These are phyloP conservation scores for Stipa capillata DNA, from an alignment of 176 grass and related monocot species.

Conservation along the genomic window DNA sequence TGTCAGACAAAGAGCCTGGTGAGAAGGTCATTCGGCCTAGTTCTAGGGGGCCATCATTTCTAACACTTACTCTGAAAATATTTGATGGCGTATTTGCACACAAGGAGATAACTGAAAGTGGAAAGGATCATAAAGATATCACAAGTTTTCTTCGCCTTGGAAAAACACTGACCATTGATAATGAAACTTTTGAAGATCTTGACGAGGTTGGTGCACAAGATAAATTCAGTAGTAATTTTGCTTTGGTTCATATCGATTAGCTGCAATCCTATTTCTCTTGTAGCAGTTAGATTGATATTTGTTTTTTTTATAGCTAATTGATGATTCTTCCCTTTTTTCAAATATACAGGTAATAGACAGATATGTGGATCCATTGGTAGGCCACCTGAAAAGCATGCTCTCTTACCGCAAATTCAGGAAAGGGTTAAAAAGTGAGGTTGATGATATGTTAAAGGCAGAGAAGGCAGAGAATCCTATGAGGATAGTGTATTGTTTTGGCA, in stretches of 20 bases:
- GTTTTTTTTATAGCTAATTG: background rate
- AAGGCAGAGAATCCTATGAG: constrained; percentile 75
- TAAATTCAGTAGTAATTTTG: background rate
- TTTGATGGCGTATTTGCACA: constrained; percentile 82
- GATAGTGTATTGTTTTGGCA: constrained; percentile 82
- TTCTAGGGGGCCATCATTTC: constrained; percentile 71
- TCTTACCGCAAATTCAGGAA: constrained; percentile 85
- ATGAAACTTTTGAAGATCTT: constrained; percentile 90
- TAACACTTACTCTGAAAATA: constrained; percentile 86
- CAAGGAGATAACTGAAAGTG: constrained; percentile 83
- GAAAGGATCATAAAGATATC: constrained; percentile 85
- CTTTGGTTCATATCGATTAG: background rate
- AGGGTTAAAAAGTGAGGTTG: constrained; percentile 68
- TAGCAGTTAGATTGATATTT: background rate
- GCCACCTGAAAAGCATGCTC: constrained; percentile 81
- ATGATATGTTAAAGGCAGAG: constrained; percentile 59
- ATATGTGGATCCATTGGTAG: constrained; percentile 93
- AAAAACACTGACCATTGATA: constrained; percentile 79
- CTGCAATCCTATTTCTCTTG: background rate
- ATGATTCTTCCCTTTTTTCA: background rate
- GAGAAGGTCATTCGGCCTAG: constrained; percentile 90
- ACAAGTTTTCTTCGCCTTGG: constrained; percentile 87
- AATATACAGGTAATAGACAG: constrained; percentile 78
- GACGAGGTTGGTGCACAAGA: constrained; percentile 64
- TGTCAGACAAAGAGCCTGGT: constrained; percentile 81